These are phyloP conservation scores for Senna siamea DNA, from an alignment of 306 rosid genomes.

Conservation along the genomic window DNA sequence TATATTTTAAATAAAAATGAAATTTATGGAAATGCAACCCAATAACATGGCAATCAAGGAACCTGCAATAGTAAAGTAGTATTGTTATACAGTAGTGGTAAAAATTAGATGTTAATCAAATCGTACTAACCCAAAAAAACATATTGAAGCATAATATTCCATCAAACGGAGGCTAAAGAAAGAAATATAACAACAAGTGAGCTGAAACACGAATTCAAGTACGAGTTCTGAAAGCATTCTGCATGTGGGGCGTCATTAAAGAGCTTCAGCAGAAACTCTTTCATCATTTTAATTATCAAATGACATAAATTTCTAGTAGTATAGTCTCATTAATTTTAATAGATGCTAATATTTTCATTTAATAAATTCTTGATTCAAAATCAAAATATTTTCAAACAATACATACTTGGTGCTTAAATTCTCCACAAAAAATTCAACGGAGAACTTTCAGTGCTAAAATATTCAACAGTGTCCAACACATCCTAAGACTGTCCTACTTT, in stretches of 20 bases:
- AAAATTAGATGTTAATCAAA: background rate
- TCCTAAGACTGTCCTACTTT: background rate
- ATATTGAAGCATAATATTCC: background rate
- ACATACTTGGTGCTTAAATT: background rate
- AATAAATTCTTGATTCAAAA: constrained; percentile 6
- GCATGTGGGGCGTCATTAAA: background rate
- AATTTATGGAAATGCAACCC: background rate
- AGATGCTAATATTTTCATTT: background rate
- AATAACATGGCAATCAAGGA: background rate
- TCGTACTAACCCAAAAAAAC: background rate
- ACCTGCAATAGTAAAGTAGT: background rate
- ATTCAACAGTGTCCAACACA: background rate
- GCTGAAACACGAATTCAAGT: background rate
- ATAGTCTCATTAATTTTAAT: background rate
- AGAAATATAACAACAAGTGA: background rate
- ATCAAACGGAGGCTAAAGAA: background rate
- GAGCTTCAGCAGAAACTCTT: background rate
- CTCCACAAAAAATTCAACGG: background rate
- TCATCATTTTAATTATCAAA: background rate
- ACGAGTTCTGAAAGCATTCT: background rate
- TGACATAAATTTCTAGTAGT: background rate
- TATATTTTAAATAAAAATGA: background rate
- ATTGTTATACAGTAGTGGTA: background rate
- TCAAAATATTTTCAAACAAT: background rate
- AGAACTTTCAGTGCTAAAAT: too few relatives aligned